Evolutionary conservation across 2,329 filamentous ascomycete species (phyloP), one percentile per base, ranked within the genome.

Genomic region (Colletotrichum agaves): DNA sequence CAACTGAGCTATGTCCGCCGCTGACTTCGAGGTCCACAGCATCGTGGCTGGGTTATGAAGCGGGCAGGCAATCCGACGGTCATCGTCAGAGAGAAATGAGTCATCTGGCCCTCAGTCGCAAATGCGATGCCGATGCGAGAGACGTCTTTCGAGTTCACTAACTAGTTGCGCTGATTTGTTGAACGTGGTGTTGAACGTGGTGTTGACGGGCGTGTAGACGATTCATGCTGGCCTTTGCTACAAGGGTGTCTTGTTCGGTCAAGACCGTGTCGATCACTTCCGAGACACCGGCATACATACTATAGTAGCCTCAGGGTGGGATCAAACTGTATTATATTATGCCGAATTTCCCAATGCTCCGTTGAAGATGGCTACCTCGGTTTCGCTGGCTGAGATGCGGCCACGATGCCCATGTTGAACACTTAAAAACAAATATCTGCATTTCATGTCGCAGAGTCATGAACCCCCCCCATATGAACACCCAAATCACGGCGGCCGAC

Each of bases 1-100:
- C 64, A 64, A 64, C 64, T 67, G 61, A 67, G 64, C 64, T 67
- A 67, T 67, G 64, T 67, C 64, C 64, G 64, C 64, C 64, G 60
- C 61, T 17, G 49, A 64, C 64, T 67, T 67, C 60, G 64, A 49
- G 60, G 1, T 35, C 17, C 23, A 13, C 4, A 0, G 0, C 0
- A 1, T 1, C 2, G 23, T 47, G 46, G 21, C 12, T 4, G 10
- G 7, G 0, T 39, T 59, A 67, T 47, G 15, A 67, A 63, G 5
- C 58, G 6, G 10, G 41, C 6, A 17, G 13, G 41, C 6, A 17
- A 11, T 21, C 23, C 21, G n/a, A 31, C 5, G 31, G 13, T 31
- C 11, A 19, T 17, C 31, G 33, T 27, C 5, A 23, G 35, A 17
- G 17, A 39, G 10, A 17, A 21, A 43, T 6, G 27, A 7, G 27